Evolutionary conservation across 176 grass and related monocot species (phyloP), one percentile per base, ranked within the genome.

Genomic region (Aegilops bicornis): DNA sequence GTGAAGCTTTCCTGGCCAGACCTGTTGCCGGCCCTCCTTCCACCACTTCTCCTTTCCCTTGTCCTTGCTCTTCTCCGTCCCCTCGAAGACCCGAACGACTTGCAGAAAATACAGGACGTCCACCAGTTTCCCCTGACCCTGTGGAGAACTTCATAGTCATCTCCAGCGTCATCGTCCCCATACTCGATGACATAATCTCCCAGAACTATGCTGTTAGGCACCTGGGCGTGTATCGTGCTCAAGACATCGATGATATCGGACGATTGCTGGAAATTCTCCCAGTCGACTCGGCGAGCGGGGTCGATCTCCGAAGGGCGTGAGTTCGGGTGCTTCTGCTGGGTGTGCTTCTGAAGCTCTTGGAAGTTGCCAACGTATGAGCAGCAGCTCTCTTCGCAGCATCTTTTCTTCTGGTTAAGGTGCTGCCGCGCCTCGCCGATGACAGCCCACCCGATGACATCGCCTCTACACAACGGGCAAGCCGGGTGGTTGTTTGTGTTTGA

Each of bases 151-250:
- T 95, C 93, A 67, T 91, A 91, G 31, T 95, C 96, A 73, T 95
- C 96, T 89, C 90, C 93, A 61, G 91, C 77, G 35, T 95, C 96
- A 73, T 95, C 93, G 84, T 98, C 93, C 1, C 90, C 93, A 73
- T 98, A 98, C 69, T 98, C 96, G 15, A 98, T 95, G 33, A 98
- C 93, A 88, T 98, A 98, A 60, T 98, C 96, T 31, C 96, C 96
- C 64, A 98, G 78, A 68, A 98, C 88, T 20, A 98, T 87, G 8
- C 91, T 85, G 75, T 91, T 94, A 14, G 96, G 96, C 67, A 92
- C 93, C 30, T 98, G 92, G 7, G 93, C 89, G 56, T 94, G 93
- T 91, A 98, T 95, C 11, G 93, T 98, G 87, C 93, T 98, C 86
- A 98, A 82, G 56, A 98, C 96, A 87, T 98, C 96, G 64, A 98